Evolutionary conservation across 1,284 basidiomycete species (phyloP), one percentile per base, ranked within the genome.

Genomic region (Coniferiporia weirii): DNA sequence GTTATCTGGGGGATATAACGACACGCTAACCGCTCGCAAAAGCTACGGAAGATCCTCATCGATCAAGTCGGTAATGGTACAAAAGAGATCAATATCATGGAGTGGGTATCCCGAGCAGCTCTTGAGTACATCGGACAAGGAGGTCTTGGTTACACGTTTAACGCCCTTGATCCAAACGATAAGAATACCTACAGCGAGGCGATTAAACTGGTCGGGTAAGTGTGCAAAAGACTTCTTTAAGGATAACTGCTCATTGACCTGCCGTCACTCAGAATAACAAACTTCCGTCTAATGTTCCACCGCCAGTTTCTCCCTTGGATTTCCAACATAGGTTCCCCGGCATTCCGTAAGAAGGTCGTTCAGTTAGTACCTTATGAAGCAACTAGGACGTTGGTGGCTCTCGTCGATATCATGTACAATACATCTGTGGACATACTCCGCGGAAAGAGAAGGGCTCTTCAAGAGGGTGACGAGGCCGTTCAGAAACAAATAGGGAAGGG

Each of bases 311-410:
- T 57, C 4, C 54, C 54, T 3, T 34, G 47, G 27, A 10, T 22
- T 17, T 59, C 70, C 9, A 71, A 70, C 34, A 62, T 77, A 3
- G 75, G 74, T 2, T 62, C 75, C 1, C 63, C 72, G 0, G 61
- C 62, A n/a, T 69, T 80, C 45, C 71, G 75, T 15, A 69, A 73
- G 27, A 70, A 67, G 47, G n/a, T 77, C 1, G 64, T 76, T 0
- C 66, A 73, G 17, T 53, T 68, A 35, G 48, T 75, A 20, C 78
- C 76, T 1, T 70, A 64, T 54, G 65, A 69, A 57, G 54, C 64
- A 6, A 50, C 78, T 13, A 73, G 75, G 45, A 62, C 68, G 3
- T 22, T 76, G 38, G 69, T 70, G 3, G 66, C 72, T 69, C 68
- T 20, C 69, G 72, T 54, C 12, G 53, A 50, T 32, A 52, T 43